A percentile compares a stretch with the other conserved stretches of the same genome.
phyloP scores from a whole-genome alignment of 2,329 filamentous ascomycete species.

The Cylindrodendrum hubeiense region DNA sequence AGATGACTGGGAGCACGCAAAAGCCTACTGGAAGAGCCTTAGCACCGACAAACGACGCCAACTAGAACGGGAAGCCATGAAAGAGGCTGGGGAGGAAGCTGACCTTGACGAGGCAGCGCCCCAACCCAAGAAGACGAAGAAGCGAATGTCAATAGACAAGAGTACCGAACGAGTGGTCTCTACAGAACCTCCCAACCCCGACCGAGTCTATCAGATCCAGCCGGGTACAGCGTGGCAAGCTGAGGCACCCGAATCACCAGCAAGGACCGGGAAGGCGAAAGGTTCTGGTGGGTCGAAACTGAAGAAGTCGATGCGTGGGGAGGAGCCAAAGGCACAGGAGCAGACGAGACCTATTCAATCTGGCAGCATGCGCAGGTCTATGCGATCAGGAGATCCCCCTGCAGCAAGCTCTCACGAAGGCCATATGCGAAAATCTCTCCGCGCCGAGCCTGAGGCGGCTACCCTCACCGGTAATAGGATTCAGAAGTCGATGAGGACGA shows the following conservation, averaged over 20 bases:
- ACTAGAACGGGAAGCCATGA: conserved; percentile 68
- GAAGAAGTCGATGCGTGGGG: conserved; percentile 61
- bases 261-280: conserved; percentile 9
- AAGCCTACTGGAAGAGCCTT: conserved; percentile 77
- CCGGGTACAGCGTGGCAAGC: conserved; percentile 47
- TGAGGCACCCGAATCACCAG: conserved; percentile 23
- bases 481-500: conserved; percentile 41
- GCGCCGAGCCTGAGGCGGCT: conserved; percentile 29
- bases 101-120: conserved; percentile 47
- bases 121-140: conserved; percentile 52
- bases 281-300: conserved; percentile 47
- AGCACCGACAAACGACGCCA: conserved; percentile 72
- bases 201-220: conserved; percentile 56
- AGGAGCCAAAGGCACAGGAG: conserved; percentile 35
- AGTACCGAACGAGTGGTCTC: conserved; percentile 18
- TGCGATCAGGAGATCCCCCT: conserved; percentile 41
- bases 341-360: conserved; percentile 27
- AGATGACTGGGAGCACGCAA: conserved; percentile 76
- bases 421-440: conserved; percentile 39
- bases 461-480: conserved; percentile 28
- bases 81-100: conserved; percentile 63
- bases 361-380: conserved; percentile 50
- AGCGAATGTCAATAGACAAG: conserved; percentile 39
- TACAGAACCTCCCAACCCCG: conserved; percentile 27
- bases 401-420: conserved; percentile 24